phyloP scores from a whole-genome alignment of 805 yeast species.

The Kodamaea kaohsiungensis region DNA sequence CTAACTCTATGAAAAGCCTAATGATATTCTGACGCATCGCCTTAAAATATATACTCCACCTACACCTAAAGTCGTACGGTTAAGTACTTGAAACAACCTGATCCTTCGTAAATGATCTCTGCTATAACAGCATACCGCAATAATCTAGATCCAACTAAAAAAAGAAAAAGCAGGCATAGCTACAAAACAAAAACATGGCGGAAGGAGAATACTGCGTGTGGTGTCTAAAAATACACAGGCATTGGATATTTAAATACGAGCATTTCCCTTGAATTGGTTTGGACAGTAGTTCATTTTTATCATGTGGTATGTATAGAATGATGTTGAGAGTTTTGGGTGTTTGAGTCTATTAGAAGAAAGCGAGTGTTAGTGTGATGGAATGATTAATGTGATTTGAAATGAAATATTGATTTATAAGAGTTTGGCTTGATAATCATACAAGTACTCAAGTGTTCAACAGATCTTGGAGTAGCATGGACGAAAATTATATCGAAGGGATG shows the following conservation, averaged over 20 bases:
- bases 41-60: too few relatives aligned
- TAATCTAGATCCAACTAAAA: not conserved
- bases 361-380: not conserved
- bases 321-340: not conserved
- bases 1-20: too few relatives aligned
- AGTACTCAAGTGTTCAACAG: too few relatives aligned
- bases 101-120: not conserved
- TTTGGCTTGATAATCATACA: too few relatives aligned
- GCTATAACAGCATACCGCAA: not conserved
- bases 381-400: too few relatives aligned
- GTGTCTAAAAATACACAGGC: slow-evolving; percentile 3
- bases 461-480: too few relatives aligned
- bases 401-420: too few relatives aligned
- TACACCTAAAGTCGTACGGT: too few relatives aligned
- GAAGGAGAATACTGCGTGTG: not conserved
- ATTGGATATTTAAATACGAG: not conserved
- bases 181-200: not conserved
- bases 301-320: slow-evolving; percentile 5
- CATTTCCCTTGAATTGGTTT: not conserved
- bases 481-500: too few relatives aligned
- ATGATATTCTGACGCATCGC: too few relatives aligned
- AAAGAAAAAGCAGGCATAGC: not conserved
- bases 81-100: not conserved
- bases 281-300: not conserved
- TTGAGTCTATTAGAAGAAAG: too few relatives aligned